Evolutionary conservation across 176 grass and related monocot genomes (phyloP), one percentile per base, ranked within the genome.

Genomic region (Leersia perrieri): DNA sequence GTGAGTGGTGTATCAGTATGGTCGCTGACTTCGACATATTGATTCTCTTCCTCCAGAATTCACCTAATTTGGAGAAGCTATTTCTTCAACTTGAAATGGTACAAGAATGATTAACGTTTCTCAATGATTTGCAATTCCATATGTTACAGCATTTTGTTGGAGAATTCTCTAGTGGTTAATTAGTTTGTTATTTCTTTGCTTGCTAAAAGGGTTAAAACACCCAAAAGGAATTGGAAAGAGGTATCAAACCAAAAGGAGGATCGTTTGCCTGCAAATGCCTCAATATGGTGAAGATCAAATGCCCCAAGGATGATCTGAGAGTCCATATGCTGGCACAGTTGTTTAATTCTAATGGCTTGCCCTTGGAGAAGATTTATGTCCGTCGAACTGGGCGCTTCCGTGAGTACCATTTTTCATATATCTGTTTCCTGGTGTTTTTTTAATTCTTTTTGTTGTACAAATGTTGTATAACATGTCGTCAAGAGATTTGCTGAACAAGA

Each of bases 221-320:
- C 38, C 49, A 84, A 31, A 84, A 47, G 38, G 51, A 36, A 62
- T 0, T 70, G 65, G n/a, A 15, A 62, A 85, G 65, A 62, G 23
- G 28, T 63, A 42, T 42, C 40, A 47, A 71, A 47, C 30, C 53
- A 5, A 71, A 77, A 22, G 83, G 66, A 49, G 74, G 74, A 45
- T 77, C 65, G 13, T 85, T 85, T 85, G 53, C 15, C 47, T 85
- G 83, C 47, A 85, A 70, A 85, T 30, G 77, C 31, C 83, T 85
- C 78, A 63, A 57, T 36, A 63, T 78, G 66, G 83, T 85, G 74
- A 85, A 85, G 74, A 78, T 85, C 66, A 85, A 41, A 71, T 85
- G 83, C 55, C 62, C 66, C 36, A 85, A 85, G 53, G 74, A 78
- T 62, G 74, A 85, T 63, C 29, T 55, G 44, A 85, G 83, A 71